Evolutionary conservation across 2,329 filamentous ascomycete genomes (phyloP).

Genomic region (Lasiodiplodia theobromae): DNA sequence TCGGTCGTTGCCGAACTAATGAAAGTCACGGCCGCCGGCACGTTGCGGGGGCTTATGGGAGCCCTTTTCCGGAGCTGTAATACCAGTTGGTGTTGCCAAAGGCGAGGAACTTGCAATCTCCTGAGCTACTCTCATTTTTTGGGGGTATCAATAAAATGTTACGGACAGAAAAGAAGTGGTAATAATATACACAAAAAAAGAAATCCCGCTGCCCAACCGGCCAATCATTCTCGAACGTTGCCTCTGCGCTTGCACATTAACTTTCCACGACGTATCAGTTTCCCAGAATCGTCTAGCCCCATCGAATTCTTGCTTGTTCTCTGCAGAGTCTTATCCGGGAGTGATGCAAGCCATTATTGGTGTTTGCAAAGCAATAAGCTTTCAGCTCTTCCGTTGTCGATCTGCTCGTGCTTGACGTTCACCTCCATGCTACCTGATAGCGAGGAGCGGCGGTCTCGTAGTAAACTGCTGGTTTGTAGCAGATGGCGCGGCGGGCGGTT

Average conservation of each 20-base stretch:
- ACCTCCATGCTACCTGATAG: not conserved
- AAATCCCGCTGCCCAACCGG: too few species aligned
- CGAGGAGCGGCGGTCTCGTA: not conserved
- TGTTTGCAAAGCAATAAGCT: not conserved
- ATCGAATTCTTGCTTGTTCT: not conserved
- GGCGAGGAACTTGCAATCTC: not conserved
- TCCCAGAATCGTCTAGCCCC: not conserved
- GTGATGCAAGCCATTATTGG: not conserved
- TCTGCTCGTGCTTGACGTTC: not conserved
- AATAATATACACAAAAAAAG: not conserved
- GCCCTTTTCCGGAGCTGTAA: not conserved
- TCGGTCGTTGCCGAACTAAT: conserved; percentile 9
- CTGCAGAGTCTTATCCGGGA: not conserved
- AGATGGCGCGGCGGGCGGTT: not conserved
- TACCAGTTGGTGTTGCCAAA: not conserved
- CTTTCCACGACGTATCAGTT: not conserved
- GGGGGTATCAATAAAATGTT: not conserved
- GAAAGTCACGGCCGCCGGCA: not conserved
- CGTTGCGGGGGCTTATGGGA: not conserved
- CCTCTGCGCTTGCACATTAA: not conserved
- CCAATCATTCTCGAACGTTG: not conserved
- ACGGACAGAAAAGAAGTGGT: not conserved
- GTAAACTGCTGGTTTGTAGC: not conserved
- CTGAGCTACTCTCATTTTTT: not conserved
- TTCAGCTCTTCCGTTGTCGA: not conserved